Conservation (phyloP, 1,284 basidiomycete genomes). For the Moesziomyces globuligerus region DNA sequence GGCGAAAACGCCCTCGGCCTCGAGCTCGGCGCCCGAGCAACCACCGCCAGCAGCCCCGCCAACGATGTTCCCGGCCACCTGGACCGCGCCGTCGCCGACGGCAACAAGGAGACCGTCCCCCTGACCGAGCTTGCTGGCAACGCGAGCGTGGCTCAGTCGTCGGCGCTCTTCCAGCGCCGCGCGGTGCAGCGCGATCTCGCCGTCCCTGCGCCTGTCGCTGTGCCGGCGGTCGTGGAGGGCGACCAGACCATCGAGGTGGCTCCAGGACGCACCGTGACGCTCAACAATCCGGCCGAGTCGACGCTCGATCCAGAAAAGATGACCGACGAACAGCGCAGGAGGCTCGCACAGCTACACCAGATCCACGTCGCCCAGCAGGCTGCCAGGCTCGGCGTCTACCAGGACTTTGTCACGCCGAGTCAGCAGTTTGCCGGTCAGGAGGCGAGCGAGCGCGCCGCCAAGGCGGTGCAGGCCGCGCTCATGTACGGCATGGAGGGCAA, state of each 20-base stretch:
- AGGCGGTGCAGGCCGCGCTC: constrained; percentile 48
- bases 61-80: background rate
- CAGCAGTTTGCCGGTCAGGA: constrained; percentile 50
- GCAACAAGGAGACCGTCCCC: constrained; percentile 7
- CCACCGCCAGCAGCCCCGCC: constrained; percentile 14
- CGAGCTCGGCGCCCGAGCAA: constrained; percentile 15
- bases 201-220: constrained; percentile 44
- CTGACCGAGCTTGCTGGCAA: constrained; percentile 16
- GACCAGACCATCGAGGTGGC: constrained; percentile 22
- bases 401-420: constrained; percentile 48
- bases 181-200: constrained; percentile 47
- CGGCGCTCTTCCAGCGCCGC: constrained; percentile 52
- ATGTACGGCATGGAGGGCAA: constrained; percentile 53
- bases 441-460: constrained; percentile 46
- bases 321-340: constrained; percentile 41
- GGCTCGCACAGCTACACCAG: constrained; percentile 45
- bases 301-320: constrained; percentile 31
- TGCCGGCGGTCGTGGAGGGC: constrained; percentile 10
- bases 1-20: constrained; percentile 31
- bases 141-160: constrained; percentile 24
- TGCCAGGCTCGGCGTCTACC: constrained; percentile 31
- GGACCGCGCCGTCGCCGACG: background rate
- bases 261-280: constrained; percentile 20
- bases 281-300: constrained; percentile 28
- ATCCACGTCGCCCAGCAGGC: constrained; percentile 46